Evolutionary conservation across 257 asterid species (phyloP), one percentile per base, ranked within the genome.

Genomic region (Penstemon newberryi): DNA sequence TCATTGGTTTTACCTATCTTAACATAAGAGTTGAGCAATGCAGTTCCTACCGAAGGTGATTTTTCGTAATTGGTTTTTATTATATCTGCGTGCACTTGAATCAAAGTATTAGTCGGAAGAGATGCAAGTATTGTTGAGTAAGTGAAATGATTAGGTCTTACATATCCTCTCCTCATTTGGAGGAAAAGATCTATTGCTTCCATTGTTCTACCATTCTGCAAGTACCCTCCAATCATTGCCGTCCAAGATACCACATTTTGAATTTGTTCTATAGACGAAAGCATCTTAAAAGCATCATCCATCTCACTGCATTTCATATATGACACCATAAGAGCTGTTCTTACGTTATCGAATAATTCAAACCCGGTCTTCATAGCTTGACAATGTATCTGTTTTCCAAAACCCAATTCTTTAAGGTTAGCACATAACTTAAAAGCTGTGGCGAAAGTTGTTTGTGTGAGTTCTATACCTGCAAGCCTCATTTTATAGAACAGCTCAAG

Each of bases 211-310:
- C 82, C 85, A 67, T 85, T 88, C 81, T 87, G 86, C 78, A 90
- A 70, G 76, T 74, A 87, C 47, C 96, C 99, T 2, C 95, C 83
- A 38, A 93, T 90, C 60, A 90, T 69, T 39, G 96, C 96, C 54
- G 99, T 93, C 97, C 97, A 93, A 4, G 97, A 84, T 43, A 93
- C 92, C 72, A 93, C 99, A 51, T 79, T 88, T 61, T 76, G 88
- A 70, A 61, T 69, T 45, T 61, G 71, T 50, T 63, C 81, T 73
- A 64, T 67, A 10, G 56, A 45, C 45, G 82, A 84, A 79, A 88
- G 88, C 77, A 88, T 72, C 71, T 79, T 80, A 77, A 82, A 66
- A 7, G 96, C 96, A 57, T 84, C 90, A 63, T 88, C 95, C 87
- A 87, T 86, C 73, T 82, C 86, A 56, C 72, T 43, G 56, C 82